These are phyloP conservation scores for Esteya vermicola DNA, from an alignment of 2,329 filamentous ascomycete species.

Conservation along the genomic window DNA sequence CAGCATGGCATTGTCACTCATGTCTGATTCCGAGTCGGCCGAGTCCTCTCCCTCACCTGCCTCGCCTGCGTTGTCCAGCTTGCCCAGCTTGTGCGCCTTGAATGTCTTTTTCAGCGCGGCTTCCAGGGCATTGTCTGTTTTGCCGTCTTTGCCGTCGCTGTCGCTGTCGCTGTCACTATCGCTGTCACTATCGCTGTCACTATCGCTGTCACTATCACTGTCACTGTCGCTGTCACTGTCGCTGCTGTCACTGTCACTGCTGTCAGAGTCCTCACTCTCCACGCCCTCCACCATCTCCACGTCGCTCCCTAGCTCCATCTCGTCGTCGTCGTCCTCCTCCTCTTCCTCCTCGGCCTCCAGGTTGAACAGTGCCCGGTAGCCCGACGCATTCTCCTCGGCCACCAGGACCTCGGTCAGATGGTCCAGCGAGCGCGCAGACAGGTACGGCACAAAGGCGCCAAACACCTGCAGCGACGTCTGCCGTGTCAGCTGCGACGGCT, in stretches of 20 bases:
- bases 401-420: slow-evolving; percentile 53
- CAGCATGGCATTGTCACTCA: slow-evolving; percentile 96
- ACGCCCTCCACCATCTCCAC: slow-evolving; percentile 28
- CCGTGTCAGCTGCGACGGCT: slow-evolving; percentile 70
- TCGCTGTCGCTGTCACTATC: slow-evolving; percentile 25
- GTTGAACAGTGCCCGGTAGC: slow-evolving; percentile 76
- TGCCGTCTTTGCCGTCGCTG: slow-evolving; percentile 12
- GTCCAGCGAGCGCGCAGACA: slow-evolving; percentile 60
- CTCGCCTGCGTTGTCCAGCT: slow-evolving; percentile 42
- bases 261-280: slow-evolving; percentile 16
- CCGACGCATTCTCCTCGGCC: slow-evolving; percentile 66
- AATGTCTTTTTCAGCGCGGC: slow-evolving; percentile 60
- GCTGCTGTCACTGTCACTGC: slow-evolving; percentile 26
- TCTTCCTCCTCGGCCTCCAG: slow-evolving; percentile 34
- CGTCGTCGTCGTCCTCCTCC: slow-evolving; percentile 27
- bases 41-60: slow-evolving; percentile 41
- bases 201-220: slow-evolving; percentile 9
- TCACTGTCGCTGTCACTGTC: slow-evolving; percentile 23
- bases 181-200: slow-evolving; percentile 14
- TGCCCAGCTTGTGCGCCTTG: slow-evolving; percentile 37
- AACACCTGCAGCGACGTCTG: slow-evolving; percentile 85
- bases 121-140: slow-evolving; percentile 33
- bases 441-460: slow-evolving; percentile 59
- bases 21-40: slow-evolving; percentile 49
- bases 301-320: slow-evolving; percentile 24